Base-by-base conservation (phyloP, 2,329 filamentous ascomycete species). In the Aspergillus texensis region DNA sequence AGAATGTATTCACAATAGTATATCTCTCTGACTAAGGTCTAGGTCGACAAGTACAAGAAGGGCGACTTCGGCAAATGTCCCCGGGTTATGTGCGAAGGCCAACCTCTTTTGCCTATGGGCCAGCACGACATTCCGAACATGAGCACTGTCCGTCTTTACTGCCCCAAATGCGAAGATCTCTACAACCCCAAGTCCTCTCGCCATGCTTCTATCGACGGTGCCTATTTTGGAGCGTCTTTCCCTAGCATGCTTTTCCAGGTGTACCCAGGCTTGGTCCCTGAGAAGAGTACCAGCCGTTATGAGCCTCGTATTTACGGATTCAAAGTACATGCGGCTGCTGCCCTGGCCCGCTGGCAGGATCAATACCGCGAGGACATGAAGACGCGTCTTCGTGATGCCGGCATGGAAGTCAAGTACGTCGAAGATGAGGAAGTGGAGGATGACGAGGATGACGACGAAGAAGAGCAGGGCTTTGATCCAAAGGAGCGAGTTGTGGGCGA, bases 231-330 rank as follows among this genome's bases (percentile, higher is more conserved):
- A 71, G 94, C 94, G 55, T 96, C 92, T 3, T 99, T 99, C 84
- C 94, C 97, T 85, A 97, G 97, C 81, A 97, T 99, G 80, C 88
- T 99, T 66, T 98, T 99, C 84, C 95, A 99, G 79, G 95, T 99
- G 61, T 98, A 98, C 77, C 94, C 95, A 6, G 89, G 91, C 28
- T 85, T 99, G 71, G 88, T 96, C 58, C 95, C 95, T 3, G 84
- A 88, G 69, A 99, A 98, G 85, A 93, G 88, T 71, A 84, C 89
- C 66, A 89, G 93, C 68, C 88, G 95, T 69, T 97, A 98, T 80
- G 87, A 94, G 62, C 95, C 95, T 28, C 88, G 91, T 63, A 91
- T 96, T 65, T 99, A 95, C 78, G 95, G 95, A 39, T 99, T 99
- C 85, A 93, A 92, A 74, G 93, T 99, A 6, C 95, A 99, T 80